These are phyloP conservation scores for Phytophthora melonis DNA, from an alignment of 352 stramenopile species.

Conservation along the genomic window DNA sequence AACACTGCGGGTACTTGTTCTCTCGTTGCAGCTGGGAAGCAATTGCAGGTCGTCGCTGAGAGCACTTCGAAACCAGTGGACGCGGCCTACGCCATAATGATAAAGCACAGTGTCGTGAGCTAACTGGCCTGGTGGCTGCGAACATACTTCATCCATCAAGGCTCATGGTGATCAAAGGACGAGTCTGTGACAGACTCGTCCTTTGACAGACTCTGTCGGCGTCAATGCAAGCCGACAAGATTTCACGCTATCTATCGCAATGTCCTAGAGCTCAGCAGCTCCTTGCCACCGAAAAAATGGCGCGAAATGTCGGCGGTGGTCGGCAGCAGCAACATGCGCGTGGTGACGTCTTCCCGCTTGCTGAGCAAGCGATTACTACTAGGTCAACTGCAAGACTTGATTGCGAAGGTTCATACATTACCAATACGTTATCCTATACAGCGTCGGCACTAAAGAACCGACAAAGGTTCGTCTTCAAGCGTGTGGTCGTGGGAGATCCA, in stretches of 20 bases:
- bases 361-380: neutral
- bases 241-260: neutral
- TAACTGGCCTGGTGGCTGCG: neutral
- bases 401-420: conserved; percentile 10
- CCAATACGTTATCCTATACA: conserved; percentile 31
- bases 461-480: conserved; percentile 14
- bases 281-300: neutral
- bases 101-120: no score
- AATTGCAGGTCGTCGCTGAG: no score
- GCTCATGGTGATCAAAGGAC: neutral
- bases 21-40: neutral
- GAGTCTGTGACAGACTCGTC: no score
- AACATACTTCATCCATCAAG: neutral
- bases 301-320: neutral
- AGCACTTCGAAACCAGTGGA: neutral
- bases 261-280: neutral
- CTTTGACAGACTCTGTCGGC: no score
- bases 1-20: neutral
- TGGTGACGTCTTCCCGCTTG: neutral
- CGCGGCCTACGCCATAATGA: neutral
- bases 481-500: neutral
- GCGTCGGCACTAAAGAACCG: conserved; percentile 35
- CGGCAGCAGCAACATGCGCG: neutral
- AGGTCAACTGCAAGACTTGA: conserved; percentile 1
- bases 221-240: neutral